Base-by-base conservation (phyloP, 1,284 basidiomycete species). In the Chondrostereum purpureum region DNA sequence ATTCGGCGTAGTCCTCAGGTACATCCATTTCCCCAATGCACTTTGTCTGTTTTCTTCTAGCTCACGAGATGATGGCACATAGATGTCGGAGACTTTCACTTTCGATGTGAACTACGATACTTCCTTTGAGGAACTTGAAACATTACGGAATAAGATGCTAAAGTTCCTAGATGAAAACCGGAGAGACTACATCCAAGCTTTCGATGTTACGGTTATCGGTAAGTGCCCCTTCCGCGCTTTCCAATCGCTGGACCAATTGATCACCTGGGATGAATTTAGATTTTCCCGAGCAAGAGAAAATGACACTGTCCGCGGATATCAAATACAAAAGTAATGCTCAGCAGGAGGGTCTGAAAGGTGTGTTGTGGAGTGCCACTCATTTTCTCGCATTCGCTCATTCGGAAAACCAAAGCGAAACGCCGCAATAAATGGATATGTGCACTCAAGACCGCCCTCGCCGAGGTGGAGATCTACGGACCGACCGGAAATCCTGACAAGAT, bases 361-460 rank as follows among this genome's bases (percentile, higher is more conserved):
- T 36, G 57, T 47, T 16, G 17, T 19, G 16, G 35, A 8, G 8
- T 31, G 8, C 39, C 23, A 19, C 45, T 37, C 18, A n/a, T 27
- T 34, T 42, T 39, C 42, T 35, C 18, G 42, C 39, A 16, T 46
- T 23, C 21, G 22, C 18, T 43, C 21, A 14, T 48, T 23, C 44
- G 48, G 12, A 44, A 31, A 46, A 24, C 48, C 46, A 13, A 51
- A 83, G 80, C 75, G 3, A 77, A 86, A 66, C 79, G 92, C 46
- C 77, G 90, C 43, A 94, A 94, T 70, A 91, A 90, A 66, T 94
- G 91, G 90, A 76, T 93, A 33, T 93, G 89, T 61, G 85, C 87
- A 18, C 71, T 96, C 50, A 94, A 93, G 65, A 62, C 75, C 34
- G 72, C 80, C 23, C 66, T 95, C 48, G 72, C 73, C 24, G 82